Percentiles rank a stretch among this genome's conserved stretches.
Conservation (phyloP, 805 yeast species). For the Cyberlindnera maritima region DNA sequence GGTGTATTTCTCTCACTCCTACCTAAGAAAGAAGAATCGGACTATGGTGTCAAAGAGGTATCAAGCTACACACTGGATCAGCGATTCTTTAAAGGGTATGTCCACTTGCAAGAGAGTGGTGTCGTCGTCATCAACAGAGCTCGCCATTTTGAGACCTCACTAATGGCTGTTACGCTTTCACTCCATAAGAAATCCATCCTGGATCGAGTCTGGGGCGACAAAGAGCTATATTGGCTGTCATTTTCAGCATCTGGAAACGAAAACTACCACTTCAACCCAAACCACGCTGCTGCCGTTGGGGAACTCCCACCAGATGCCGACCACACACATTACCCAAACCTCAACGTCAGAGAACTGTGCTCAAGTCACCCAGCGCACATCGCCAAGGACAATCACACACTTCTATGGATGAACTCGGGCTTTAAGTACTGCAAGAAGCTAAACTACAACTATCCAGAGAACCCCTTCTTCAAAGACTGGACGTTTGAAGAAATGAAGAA, state of each 20-base stretch:
- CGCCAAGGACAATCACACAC: slow-evolving; percentile 28
- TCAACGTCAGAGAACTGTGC: slow-evolving; percentile 36
- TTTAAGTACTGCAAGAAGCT: slow-evolving; percentile 40
- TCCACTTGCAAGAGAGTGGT: slow-evolving; percentile 33
- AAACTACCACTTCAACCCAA: slow-evolving; percentile 11
- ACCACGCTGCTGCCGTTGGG: slow-evolving; percentile 19
- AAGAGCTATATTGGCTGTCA: slow-evolving; percentile 37
- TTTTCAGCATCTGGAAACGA: slow-evolving; percentile 23
- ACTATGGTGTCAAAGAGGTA: slow-evolving; percentile 4
- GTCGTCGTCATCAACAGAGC: slow-evolving; percentile 21
- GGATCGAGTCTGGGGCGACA: slow-evolving; percentile 35
- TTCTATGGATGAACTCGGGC: slow-evolving; percentile 61
- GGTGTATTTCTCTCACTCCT: slow-evolving; percentile 4
- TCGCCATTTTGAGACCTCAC: slow-evolving; percentile 24
- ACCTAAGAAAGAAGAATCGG: slow-evolving; percentile 8
- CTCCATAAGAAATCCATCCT: slow-evolving; percentile 17
- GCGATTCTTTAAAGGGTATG: slow-evolving; percentile 15
- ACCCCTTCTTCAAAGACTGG: slow-evolving; percentile 25
- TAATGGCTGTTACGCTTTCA: slow-evolving; percentile 23
- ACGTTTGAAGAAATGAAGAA: not conserved
- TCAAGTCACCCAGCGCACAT: slow-evolving; percentile 60
- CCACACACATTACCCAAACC: slow-evolving; percentile 5
- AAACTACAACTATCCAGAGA: not conserved
- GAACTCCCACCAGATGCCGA: slow-evolving; percentile 12
- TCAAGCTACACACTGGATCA: slow-evolving; percentile 4